Conservation (phyloP, 208 protist species). For the Giardia duodenalis region DNA sequence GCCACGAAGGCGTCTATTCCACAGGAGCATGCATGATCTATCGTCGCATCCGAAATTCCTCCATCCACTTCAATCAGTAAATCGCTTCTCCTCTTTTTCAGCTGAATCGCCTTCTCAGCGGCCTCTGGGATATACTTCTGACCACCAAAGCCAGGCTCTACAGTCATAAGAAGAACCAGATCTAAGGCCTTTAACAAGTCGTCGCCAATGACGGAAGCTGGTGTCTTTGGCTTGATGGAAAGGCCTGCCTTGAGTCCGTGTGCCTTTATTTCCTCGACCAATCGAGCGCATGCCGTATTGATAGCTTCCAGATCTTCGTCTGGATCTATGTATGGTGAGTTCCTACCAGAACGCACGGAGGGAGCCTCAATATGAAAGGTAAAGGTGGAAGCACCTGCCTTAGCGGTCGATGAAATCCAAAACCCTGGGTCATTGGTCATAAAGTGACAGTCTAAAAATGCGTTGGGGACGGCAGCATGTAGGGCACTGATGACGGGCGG, state of each 20-base stretch:
- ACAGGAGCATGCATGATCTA: slow-evolving; percentile 65
- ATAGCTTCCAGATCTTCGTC: neutral
- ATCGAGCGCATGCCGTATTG: slow-evolving; percentile 47
- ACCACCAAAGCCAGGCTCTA: slow-evolving; percentile 96
- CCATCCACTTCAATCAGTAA: slow-evolving; percentile 95
- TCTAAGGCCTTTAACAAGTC: slow-evolving; percentile 57
- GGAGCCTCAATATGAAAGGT: slow-evolving; percentile 79
- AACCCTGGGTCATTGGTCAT: slow-evolving; percentile 51
- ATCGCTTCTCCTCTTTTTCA: slow-evolving; percentile 60
- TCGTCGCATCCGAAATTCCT: slow-evolving; percentile 73
- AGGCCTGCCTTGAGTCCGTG: slow-evolving; percentile 71
- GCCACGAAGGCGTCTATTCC: slow-evolving; percentile 95
- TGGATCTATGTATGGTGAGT: neutral
- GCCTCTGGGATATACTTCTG: slow-evolving; percentile 88
- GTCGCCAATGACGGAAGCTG: slow-evolving; percentile 43
- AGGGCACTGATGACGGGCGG: slow-evolving; percentile 47
- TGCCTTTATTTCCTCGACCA: slow-evolving; percentile 54
- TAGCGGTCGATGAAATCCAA: slow-evolving; percentile 63
- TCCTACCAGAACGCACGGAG: neutral
- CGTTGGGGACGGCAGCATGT: neutral
- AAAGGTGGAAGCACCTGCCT: slow-evolving; percentile 65
- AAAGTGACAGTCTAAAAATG: slow-evolving; percentile 52
- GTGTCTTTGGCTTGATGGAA: slow-evolving; percentile 68
- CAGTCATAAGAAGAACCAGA: slow-evolving; percentile 71
- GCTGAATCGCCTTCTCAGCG: slow-evolving; percentile 75